Conservation (phyloP, 2,329 filamentous ascomycete species). For the Nemania bipapillata region DNA sequence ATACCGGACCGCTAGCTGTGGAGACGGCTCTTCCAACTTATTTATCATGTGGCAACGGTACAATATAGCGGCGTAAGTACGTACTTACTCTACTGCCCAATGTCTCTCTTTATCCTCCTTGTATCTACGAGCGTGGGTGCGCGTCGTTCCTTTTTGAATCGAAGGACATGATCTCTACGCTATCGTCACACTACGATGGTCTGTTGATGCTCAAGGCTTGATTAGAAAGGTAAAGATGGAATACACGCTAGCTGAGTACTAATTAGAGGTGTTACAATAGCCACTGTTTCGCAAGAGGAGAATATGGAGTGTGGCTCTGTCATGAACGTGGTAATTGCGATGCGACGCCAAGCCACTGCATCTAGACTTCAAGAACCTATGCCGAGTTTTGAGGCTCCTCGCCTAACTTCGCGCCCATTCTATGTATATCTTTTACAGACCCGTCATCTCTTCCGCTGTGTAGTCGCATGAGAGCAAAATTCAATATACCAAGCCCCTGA, state of each 20-base stretch:
- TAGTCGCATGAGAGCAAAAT: neutral
- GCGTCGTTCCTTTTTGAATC: too few relatives aligned
- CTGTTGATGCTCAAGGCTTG: too few relatives aligned
- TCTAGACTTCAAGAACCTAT: neutral
- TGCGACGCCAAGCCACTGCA: neutral
- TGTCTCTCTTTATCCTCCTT: too few relatives aligned
- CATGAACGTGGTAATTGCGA: neutral
- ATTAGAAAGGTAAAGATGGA: neutral
- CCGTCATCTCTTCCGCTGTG: neutral
- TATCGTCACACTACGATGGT: too few relatives aligned
- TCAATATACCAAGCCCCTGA: neutral
- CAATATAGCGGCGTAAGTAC: too few relatives aligned
- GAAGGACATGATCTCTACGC: too few relatives aligned
- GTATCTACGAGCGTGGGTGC: too few relatives aligned
- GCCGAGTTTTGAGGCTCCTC: neutral
- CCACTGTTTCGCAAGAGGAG: neutral
- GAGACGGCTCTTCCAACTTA: too few relatives aligned
- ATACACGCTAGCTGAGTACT: neutral
- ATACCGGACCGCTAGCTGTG: too few relatives aligned
- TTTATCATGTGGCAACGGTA: too few relatives aligned
- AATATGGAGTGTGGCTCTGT: neutral
- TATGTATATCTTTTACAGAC: slow-evolving; percentile 12
- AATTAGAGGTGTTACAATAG: neutral
- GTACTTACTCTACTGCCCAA: too few relatives aligned
- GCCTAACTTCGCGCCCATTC: neutral